Conservation (phyloP, 2,329 filamentous ascomycete genomes). For the Pseudohalonectria lignicola region DNA sequence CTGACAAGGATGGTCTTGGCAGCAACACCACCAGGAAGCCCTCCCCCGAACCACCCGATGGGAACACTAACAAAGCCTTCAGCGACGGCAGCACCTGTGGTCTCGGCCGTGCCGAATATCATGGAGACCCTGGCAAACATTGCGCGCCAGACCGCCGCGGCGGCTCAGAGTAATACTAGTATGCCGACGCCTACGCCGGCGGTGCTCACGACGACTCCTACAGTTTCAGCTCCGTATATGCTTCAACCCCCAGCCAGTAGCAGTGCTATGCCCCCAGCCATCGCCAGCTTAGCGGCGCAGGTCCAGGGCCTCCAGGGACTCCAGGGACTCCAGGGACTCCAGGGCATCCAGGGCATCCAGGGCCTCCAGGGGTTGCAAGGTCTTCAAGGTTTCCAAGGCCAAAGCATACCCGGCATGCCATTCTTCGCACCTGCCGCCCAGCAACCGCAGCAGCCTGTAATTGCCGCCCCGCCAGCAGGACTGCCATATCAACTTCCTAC, state of each 20-base stretch:
- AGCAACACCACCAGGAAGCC: slow-evolving; percentile 60
- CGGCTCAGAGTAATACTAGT: slow-evolving; percentile 27
- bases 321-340: too few relatives aligned
- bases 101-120: slow-evolving; percentile 49
- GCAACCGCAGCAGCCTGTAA: slow-evolving; percentile 57
- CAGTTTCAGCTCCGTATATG: slow-evolving; percentile 17
- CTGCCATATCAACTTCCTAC: slow-evolving; percentile 19
- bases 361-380: too few relatives aligned
- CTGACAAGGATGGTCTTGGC: slow-evolving; percentile 26
- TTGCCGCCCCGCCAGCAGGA: slow-evolving; percentile 31
- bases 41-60: too few relatives aligned
- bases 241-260: slow-evolving; percentile 1
- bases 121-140: slow-evolving; percentile 72
- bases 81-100: slow-evolving; percentile 11
- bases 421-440: slow-evolving; percentile 11
- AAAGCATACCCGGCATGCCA: slow-evolving; percentile 13
- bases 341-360: too few relatives aligned
- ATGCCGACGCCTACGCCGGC: slow-evolving; percentile 22
- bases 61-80: too few relatives aligned
- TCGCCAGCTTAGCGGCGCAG: not conserved
- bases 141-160: slow-evolving; percentile 58
- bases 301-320: slow-evolving; percentile 3
- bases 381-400: too few relatives aligned
- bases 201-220: slow-evolving; percentile 1
- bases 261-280: slow-evolving; percentile 2